Conservation (phyloP, 2,329 filamentous ascomycete species). For the Neofusicoccum ribis region DNA sequence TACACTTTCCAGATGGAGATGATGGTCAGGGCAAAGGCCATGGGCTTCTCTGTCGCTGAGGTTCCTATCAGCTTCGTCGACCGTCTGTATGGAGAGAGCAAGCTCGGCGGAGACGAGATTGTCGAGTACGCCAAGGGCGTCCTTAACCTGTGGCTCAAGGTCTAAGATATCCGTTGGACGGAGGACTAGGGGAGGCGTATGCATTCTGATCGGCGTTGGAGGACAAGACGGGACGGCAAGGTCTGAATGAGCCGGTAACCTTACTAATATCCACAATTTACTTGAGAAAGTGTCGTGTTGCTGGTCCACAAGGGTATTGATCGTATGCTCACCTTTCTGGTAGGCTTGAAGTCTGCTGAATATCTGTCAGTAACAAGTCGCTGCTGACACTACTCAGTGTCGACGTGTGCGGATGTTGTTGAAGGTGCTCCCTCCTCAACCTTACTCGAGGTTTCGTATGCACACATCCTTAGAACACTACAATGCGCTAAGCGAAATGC, state of each 20-base stretch:
- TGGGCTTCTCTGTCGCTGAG: slow-evolving; percentile 92
- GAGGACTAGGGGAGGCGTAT: background rate
- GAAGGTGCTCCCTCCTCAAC: too few species aligned
- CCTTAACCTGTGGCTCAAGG: slow-evolving; percentile 51
- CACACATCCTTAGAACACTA: too few species aligned
- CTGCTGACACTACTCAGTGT: too few species aligned
- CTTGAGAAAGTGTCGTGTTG: background rate
- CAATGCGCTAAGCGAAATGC: too few species aligned
- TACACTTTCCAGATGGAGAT: slow-evolving; percentile 99
- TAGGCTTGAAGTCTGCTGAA: too few species aligned
- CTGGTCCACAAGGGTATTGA: background rate
- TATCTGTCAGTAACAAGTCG: too few species aligned
- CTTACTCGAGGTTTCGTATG: too few species aligned
- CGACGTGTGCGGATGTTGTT: too few species aligned
- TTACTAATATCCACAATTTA: slow-evolving; percentile 13
- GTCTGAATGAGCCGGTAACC: slow-evolving; percentile 10
- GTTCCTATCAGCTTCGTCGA: slow-evolving; percentile 97
- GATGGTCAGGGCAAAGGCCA: slow-evolving; percentile 95
- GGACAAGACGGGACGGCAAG: slow-evolving; percentile 1
- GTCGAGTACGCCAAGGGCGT: slow-evolving; percentile 84
- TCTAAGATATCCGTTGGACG: slow-evolving; percentile 31
- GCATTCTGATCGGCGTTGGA: slow-evolving; percentile 18
- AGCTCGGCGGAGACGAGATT: slow-evolving; percentile 93
- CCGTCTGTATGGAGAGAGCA: slow-evolving; percentile 90
- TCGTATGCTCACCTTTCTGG: too few species aligned